Base-by-base conservation (phyloP, 2,329 filamentous ascomycete genomes). In the Xylariaceae sp. region DNA sequence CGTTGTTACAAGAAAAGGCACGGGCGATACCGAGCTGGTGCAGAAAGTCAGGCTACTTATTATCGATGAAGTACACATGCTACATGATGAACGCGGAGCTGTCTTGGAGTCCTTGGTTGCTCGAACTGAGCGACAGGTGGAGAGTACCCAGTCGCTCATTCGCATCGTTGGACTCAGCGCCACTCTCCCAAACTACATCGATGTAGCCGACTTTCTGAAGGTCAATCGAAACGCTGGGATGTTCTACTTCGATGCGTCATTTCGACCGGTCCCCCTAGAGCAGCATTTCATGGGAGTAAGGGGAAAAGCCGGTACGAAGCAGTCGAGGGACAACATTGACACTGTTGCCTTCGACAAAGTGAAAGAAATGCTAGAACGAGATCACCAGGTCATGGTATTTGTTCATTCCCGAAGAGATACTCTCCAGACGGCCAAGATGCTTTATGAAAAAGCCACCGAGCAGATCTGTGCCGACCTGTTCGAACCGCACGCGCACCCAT, bases 361-460 rank as follows among this genome's bases (percentile, higher is more conserved):
- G 29, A 82, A 80, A 46, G 83, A 92, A 33, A 95, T 98, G 89
- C 69, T 98, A 3, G 77, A 88, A 53, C 68, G 71, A 38, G 89
- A 85, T n/a, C 92, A 99, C 51, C 92, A 98, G 57, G 75, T 98
- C 45, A 98, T 99, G 93, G 90, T 99, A 0, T 98, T 99, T 58
- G 93, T 98, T 9, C 93, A 98, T 57, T 95, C 90, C 1, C 75
- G 92, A 17, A 89, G 94, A 55, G 93, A 99, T 49, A 98, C 93
- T 0, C 77, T 94, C 45, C 75, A 83, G 41, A 93, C 90, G 2
- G 89, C 92, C 29, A 82, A 84, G 45, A 86, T 82, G 65, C 66
- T 98, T 17, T 79, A 84, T 41, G 81, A 95, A 47, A 88, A 92
- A 66, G 92, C 92, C 1, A 67, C 78, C 3, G 89, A 96, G 21